phyloP scores from a whole-genome alignment of 768 basidiomycete species.

The Boletus barrowsii region DNA sequence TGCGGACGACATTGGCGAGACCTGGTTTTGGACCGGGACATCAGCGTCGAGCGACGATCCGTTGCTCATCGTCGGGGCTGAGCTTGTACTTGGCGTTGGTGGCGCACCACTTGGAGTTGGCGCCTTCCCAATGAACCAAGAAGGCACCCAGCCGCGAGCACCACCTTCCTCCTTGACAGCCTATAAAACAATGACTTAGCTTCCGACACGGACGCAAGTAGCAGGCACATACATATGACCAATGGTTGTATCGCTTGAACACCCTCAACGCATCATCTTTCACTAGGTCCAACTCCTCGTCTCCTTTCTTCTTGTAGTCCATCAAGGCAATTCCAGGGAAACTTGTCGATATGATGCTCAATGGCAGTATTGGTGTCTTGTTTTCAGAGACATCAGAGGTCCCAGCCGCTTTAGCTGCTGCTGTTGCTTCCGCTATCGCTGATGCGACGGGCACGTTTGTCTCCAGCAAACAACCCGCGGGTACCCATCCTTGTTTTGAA shows the following conservation, averaged over 20 bases:
- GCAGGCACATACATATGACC: constrained; percentile 73
- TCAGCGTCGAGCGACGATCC: constrained; percentile 36
- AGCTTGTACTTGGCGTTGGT: constrained; percentile 49
- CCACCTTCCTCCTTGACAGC: constrained; percentile 93
- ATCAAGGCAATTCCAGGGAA: constrained; percentile 95
- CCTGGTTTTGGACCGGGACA: constrained; percentile 44
- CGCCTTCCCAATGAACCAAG: constrained; percentile 95
- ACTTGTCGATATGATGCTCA: constrained; percentile 94
- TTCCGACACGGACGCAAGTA: not conserved
- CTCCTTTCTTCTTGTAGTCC: constrained; percentile 93
- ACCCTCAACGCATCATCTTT: constrained; percentile 90
- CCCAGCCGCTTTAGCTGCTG: constrained; percentile 49
- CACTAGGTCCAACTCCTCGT: constrained; percentile 84
- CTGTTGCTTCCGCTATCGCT: constrained; percentile 79
- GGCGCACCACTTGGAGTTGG: constrained; percentile 41
- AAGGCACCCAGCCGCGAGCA: constrained; percentile 96
- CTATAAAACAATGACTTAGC: constrained; percentile 37
- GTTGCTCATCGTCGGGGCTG: constrained; percentile 32
- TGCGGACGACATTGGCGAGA: constrained; percentile 81
- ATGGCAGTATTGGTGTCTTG: constrained; percentile 81
- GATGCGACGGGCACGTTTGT: constrained; percentile 87
- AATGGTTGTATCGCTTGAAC: constrained; percentile 98
- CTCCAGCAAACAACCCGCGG: constrained; percentile 94
- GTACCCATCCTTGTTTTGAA: constrained; percentile 92
- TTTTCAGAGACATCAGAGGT: constrained; percentile 38